phyloP scores from a whole-genome alignment of 139 green algal genomes.

The Chlorella sp. region DNA sequence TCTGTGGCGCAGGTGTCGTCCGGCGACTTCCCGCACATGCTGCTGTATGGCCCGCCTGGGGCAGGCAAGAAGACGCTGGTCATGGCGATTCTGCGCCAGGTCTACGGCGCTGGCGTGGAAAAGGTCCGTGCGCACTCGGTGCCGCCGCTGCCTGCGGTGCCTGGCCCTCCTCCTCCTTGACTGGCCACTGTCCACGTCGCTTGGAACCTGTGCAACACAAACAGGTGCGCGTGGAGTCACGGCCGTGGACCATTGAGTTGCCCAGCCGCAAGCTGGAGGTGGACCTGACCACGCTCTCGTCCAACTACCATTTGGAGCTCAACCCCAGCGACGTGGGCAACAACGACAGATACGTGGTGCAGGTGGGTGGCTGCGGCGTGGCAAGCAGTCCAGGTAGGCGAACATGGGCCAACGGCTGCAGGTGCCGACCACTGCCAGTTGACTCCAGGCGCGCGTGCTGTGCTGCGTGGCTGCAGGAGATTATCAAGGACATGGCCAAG shows the following conservation, averaged over 20 bases:
- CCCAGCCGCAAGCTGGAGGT: conserved; percentile 88
- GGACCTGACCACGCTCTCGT: conserved; percentile 85
- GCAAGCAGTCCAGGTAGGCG: too few relatives aligned
- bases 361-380: too few relatives aligned
- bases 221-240: conserved; percentile 29
- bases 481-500: conserved; percentile 98
- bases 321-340: conserved; percentile 89
- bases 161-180: too few relatives aligned
- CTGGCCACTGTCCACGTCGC: too few relatives aligned
- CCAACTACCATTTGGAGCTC: conserved; percentile 92
- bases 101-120: conserved; percentile 88
- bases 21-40: conserved; percentile 90
- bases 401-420: too few relatives aligned
- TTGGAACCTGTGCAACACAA: neutral
- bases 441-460: neutral
- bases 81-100: conserved; percentile 80
- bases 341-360: conserved; percentile 78
- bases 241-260: conserved; percentile 50
- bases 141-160: too few relatives aligned
- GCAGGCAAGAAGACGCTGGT: conserved; percentile 96
- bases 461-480: conserved; percentile 61
- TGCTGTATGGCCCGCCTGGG: conserved; percentile 94
- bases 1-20: conserved; percentile 51
- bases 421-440: too few relatives aligned
- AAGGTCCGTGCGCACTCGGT: conserved; percentile 58